Evolutionary conservation across 306 rosid species (phyloP).

Genomic region (Inga laurina): DNA sequence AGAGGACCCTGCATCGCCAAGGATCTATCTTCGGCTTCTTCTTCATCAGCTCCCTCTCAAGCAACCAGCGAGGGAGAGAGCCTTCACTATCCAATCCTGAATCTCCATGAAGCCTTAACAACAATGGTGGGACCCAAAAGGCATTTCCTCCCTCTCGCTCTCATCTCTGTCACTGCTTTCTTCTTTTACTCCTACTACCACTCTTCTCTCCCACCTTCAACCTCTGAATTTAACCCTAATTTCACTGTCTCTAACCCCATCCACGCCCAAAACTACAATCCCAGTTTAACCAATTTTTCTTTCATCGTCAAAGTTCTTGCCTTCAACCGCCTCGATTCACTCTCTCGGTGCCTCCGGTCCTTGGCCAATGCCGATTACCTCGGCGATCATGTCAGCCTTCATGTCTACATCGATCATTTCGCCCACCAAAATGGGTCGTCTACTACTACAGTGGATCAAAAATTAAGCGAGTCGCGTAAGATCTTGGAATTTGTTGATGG

Average conservation of each 20-base stretch:
- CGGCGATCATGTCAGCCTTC: slow-evolving; percentile 75
- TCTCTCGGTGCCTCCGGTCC: slow-evolving; percentile 84
- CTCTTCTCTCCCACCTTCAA: slow-evolving; percentile 51
- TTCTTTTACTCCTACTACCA: slow-evolving; percentile 53
- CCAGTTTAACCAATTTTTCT: slow-evolving; percentile 44
- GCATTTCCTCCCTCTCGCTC: slow-evolving; percentile 59
- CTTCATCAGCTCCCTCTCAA: background rate
- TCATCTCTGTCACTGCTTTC: slow-evolving; percentile 50
- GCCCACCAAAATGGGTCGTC: slow-evolving; percentile 35
- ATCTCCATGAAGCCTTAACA: slow-evolving; percentile 27
- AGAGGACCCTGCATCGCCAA: background rate
- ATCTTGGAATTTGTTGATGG: slow-evolving; percentile 68
- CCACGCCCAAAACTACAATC: slow-evolving; percentile 21
- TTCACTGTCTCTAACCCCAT: slow-evolving; percentile 35
- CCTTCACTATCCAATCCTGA: slow-evolving; percentile 1
- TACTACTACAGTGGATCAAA: slow-evolving; percentile 29
- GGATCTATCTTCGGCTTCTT: background rate
- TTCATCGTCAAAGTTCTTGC: slow-evolving; percentile 77
- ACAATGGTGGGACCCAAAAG: slow-evolving; percentile 67
- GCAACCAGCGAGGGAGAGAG: background rate
- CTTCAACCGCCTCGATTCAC: slow-evolving; percentile 71
- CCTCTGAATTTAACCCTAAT: slow-evolving; percentile 43
- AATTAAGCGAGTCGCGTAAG: slow-evolving; percentile 53
- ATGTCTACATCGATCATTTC: slow-evolving; percentile 72
- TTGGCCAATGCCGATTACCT: slow-evolving; percentile 84